Evolutionary conservation across 2,329 filamentous ascomycete genomes (phyloP).

Genomic region (Paecilomyces sp.): DNA sequence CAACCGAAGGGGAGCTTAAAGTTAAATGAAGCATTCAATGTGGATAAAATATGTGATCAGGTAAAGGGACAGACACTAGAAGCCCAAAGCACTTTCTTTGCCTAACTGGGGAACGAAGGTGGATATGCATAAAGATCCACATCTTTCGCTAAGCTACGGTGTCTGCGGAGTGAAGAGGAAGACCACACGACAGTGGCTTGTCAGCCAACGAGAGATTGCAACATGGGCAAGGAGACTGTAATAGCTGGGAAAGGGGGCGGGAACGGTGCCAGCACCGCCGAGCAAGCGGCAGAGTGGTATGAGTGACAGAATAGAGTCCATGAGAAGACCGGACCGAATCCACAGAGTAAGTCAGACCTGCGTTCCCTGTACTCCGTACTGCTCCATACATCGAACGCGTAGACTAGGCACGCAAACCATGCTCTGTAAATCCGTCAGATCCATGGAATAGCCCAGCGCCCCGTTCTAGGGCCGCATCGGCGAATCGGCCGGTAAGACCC

Average conservation of each 20-base stretch:
- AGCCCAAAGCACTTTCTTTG: conserved; percentile 15
- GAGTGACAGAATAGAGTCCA: neutral
- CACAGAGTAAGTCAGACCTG: neutral
- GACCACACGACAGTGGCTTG: conserved; percentile 16
- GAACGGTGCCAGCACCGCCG: conserved; percentile 1
- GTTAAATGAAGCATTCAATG: conserved; percentile 20
- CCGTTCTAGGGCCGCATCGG: neutral
- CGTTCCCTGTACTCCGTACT: neutral
- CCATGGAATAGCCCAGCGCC: neutral
- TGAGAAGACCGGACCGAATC: neutral
- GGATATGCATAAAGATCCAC: conserved; percentile 20
- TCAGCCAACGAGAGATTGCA: conserved; percentile 12
- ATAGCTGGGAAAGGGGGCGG: conserved; percentile 13
- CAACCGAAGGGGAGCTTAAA: conserved; percentile 15
- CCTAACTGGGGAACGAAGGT: conserved; percentile 19
- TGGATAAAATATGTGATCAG: conserved; percentile 30
- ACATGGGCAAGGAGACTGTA: conserved; percentile 11
- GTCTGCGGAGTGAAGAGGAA: conserved; percentile 11
- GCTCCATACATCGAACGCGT: neutral
- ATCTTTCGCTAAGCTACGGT: conserved; percentile 11
- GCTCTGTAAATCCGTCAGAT: neutral
- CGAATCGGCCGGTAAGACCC: conserved; percentile 11
- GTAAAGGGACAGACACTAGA: conserved; percentile 18
- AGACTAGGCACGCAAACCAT: neutral
- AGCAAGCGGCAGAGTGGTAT: conserved; percentile 1